Base-by-base conservation (phyloP, 371 early-diverging fungal genomes). In the Mucor saturninus region DNA sequence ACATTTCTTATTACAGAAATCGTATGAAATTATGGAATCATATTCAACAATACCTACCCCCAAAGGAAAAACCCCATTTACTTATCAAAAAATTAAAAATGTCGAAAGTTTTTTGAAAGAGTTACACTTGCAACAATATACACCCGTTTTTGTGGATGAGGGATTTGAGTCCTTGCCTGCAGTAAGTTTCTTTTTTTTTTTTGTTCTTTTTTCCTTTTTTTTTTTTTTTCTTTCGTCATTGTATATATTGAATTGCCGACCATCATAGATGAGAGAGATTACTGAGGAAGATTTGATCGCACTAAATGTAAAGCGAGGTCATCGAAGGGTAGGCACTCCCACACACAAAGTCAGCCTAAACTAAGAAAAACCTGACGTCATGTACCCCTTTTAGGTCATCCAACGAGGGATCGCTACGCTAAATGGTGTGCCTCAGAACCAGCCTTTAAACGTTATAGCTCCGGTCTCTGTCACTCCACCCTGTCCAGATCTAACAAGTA, bases 231-330 rank as follows among this genome's bases (percentile, higher is more conserved):
- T 13, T 46, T 26, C 15, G n/a, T 50, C 50, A 42, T 35, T 35
- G 4, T 8, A 6, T 4, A 1, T 35, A 8, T 35, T 35, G 8
- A 35, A 35, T 35, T 8, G 8, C 35, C 35, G 35, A 4, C 9
- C 28, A 50, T 50, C 31, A 11, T 57, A 83, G 83, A 39, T 83
- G 9, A 59, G 63, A 13, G 83, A 83, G 40, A 72, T 80, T 13
- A 80, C 83, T 6, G 83, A 83, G 65, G 68, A 68, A 0, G 83
- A 83, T 58, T 60, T 83, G 35, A 64, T 73, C 43, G 80, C 76
- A 4, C 67, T 83, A 65, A 67, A 72, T 14, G 77, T 80, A 15
- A 83, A 83, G 42, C 62, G 83, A 46, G 83, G 83, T 13, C 83
- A 83, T 59, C 66, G 83, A 49, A 72, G 83, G 61, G 75, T 81